Evolutionary conservation across 2,329 filamentous ascomycete species (phyloP).

Genomic region (Albophoma yamanashiensis): DNA sequence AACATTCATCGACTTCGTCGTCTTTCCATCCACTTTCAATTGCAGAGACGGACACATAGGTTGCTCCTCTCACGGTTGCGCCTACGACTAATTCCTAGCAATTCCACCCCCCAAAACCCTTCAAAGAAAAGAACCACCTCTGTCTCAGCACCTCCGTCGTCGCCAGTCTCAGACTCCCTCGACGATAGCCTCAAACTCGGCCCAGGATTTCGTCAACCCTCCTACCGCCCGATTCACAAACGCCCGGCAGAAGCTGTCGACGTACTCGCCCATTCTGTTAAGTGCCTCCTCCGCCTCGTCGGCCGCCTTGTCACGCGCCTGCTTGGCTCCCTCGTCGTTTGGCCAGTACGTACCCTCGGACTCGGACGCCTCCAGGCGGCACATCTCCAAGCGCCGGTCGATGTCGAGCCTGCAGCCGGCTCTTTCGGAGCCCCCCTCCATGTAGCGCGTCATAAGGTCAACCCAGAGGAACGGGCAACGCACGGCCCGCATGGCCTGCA

Average conservation of each 20-base stretch:
- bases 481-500: slow-evolving; percentile 18
- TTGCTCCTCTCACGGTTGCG: not conserved
- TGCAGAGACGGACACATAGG: not conserved
- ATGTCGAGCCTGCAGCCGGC: slow-evolving; percentile 5
- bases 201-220: not conserved
- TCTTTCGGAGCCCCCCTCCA: not conserved
- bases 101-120: not conserved
- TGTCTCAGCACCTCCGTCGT: not conserved
- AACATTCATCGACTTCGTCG: not conserved
- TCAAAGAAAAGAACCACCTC: not conserved
- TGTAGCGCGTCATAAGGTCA: slow-evolving; percentile 16
- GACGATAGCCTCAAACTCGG: not conserved
- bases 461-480: slow-evolving; percentile 25
- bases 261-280: not conserved
- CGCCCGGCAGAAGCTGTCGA: slow-evolving; percentile 4
- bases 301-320: not conserved
- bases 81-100: not conserved
- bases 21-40: not conserved
- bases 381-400: slow-evolving; percentile 6
- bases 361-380: not conserved
- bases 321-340: slow-evolving; percentile 8
- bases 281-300: not conserved
- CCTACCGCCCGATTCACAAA: not conserved
- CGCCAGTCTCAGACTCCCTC: not conserved
- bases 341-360: slow-evolving; percentile 7